phyloP scores from a whole-genome alignment of 352 stramenopile genomes.

The Phytophthora sp. region DNA sequence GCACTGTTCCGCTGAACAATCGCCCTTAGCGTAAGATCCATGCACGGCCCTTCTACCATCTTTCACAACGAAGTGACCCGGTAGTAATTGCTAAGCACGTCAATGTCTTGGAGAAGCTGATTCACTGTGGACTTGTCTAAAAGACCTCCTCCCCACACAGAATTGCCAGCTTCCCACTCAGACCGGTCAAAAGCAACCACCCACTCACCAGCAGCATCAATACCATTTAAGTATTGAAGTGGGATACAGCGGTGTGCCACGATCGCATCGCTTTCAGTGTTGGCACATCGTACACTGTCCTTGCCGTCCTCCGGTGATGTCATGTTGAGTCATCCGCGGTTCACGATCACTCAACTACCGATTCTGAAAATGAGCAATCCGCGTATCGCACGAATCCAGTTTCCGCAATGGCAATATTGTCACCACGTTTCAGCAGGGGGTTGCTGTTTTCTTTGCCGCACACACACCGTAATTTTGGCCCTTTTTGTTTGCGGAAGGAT shows the following conservation, averaged over 20 bases:
- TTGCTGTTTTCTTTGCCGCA: not conserved
- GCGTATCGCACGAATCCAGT: not conserved
- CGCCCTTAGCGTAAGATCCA: not conserved
- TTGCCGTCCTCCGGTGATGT: not conserved
- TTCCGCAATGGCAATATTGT: not conserved
- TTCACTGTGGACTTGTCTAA: not conserved
- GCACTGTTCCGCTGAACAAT: not conserved
- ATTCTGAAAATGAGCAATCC: constrained; percentile 10
- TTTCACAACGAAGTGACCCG: constrained; percentile 4
- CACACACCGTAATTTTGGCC: not conserved
- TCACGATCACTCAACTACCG: constrained; percentile 16
- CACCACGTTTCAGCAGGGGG: not conserved
- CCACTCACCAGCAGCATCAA: constrained; percentile 4
- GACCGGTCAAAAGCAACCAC: not conserved
- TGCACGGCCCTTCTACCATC: not conserved
- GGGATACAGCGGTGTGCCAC: not conserved
- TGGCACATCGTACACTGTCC: not conserved
- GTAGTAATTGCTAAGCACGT: constrained; percentile 7
- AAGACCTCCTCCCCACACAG: not conserved
- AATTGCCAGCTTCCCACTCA: not conserved
- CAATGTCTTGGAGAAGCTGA: not conserved
- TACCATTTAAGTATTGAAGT: constrained; percentile 10
- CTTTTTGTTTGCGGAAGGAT: not conserved
- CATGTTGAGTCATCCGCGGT: not conserved
- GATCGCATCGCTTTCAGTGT: constrained; percentile 17